phyloP scores from a whole-genome alignment of 1,139 yeast genomes.

The Candida frijolesensis region DNA sequence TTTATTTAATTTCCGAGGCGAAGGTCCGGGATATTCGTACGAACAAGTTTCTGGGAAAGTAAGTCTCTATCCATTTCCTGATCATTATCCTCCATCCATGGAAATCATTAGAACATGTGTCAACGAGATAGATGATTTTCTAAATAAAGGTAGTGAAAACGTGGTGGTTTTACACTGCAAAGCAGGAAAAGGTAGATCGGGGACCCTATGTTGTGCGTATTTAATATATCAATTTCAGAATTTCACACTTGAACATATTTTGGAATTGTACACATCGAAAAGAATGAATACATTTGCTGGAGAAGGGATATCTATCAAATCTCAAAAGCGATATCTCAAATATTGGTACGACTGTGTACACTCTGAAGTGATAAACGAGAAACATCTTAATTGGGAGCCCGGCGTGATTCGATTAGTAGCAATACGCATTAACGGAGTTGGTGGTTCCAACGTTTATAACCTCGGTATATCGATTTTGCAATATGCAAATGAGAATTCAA shows the following conservation, averaged over 20 bases:
- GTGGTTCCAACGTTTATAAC: not conserved
- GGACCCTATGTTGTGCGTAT: constrained; percentile 73
- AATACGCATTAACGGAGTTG: constrained; percentile 1
- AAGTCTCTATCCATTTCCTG: constrained; percentile 61
- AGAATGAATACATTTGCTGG: constrained; percentile 64
- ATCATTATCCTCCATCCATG: constrained; percentile 79
- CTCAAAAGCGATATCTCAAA: constrained; percentile 67
- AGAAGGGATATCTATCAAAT: constrained; percentile 68
- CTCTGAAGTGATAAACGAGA: constrained; percentile 6
- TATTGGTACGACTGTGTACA: constrained; percentile 53
- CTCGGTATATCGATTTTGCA: constrained; percentile 7
- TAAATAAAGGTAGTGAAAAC: constrained; percentile 31
- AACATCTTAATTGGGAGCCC: constrained; percentile 1
- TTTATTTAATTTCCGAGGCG: constrained; percentile 73
- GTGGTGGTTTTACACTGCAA: constrained; percentile 84
- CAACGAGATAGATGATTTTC: constrained; percentile 45
- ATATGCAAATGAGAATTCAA: constrained; percentile 3
- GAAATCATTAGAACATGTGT: constrained; percentile 46
- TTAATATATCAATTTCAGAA: constrained; percentile 47
- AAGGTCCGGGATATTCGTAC: constrained; percentile 53
- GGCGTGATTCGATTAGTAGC: not conserved
- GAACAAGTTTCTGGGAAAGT: constrained; percentile 33
- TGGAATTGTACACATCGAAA: constrained; percentile 51
- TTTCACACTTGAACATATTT: constrained; percentile 46
- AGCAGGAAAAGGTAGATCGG: constrained; percentile 92